A percentile compares a stretch with the other conserved stretches of the same genome.
phyloP scores from a whole-genome alignment of 2,329 filamentous ascomycete species.

The Xylariaceae sp. region DNA sequence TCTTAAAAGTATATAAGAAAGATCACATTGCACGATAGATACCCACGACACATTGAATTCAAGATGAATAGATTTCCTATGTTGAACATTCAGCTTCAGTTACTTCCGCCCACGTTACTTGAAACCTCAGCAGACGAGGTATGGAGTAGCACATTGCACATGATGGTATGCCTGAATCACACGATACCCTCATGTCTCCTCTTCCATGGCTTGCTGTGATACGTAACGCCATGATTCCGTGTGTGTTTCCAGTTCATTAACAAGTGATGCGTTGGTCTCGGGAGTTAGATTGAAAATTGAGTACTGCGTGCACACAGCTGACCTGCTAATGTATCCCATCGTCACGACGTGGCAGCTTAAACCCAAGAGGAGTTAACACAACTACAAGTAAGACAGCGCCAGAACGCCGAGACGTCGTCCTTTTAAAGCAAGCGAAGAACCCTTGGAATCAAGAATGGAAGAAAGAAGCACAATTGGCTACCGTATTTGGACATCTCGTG shows the following conservation, averaged over 20 bases:
- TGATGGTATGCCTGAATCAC: slow-evolving; percentile 19
- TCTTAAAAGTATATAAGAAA: background rate
- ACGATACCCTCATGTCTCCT: slow-evolving; percentile 2
- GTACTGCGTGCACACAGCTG: too few relatives aligned
- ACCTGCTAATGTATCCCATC: too few relatives aligned
- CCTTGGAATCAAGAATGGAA: background rate
- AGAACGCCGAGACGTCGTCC: background rate
- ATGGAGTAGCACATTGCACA: background rate
- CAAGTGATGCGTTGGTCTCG: too few relatives aligned
- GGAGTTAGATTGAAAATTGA: too few relatives aligned
- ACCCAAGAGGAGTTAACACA: background rate
- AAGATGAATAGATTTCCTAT: background rate
- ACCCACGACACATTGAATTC: slow-evolving; percentile 21
- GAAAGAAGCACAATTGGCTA: background rate
- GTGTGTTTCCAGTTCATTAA: background rate
- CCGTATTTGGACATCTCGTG: background rate
- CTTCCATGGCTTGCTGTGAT: slow-evolving; percentile 16
- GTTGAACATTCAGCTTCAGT: background rate
- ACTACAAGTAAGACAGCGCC: background rate
- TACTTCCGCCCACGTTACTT: too few relatives aligned
- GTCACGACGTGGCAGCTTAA: background rate
- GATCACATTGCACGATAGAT: slow-evolving; percentile 19
- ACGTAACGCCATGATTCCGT: slow-evolving; percentile 9
- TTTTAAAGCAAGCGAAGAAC: background rate
- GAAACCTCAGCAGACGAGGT: slow-evolving; percentile 11